Evolutionary conservation across 495 filamentous ascomycete genomes (phyloP).

Genomic region (Daldinia vernicosa): DNA sequence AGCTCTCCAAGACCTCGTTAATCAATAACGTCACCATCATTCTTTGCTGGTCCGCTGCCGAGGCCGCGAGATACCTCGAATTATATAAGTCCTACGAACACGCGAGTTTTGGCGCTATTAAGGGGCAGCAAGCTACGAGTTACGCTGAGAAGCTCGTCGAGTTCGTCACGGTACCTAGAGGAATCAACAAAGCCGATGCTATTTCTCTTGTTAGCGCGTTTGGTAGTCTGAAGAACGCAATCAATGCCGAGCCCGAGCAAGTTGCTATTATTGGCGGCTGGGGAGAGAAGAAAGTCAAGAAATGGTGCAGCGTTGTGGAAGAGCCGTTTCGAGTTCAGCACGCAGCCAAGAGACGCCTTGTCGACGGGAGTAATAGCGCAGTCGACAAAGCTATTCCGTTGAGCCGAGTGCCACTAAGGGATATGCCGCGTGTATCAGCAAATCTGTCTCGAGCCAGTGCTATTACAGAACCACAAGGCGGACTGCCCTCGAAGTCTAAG

Average conservation of each 20-base stretch:
- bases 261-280: slow-evolving; percentile 83
- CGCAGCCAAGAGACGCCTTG: slow-evolving; percentile 64
- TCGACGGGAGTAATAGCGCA: slow-evolving; percentile 24
- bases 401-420: slow-evolving; percentile 48
- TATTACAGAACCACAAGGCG: slow-evolving; percentile 33
- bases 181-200: slow-evolving; percentile 94
- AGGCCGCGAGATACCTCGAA: slow-evolving; percentile 92
- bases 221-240: slow-evolving; percentile 82
- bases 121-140: slow-evolving; percentile 78
- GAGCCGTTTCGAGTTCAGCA: slow-evolving; percentile 83
- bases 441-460: slow-evolving; percentile 35
- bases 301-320: slow-evolving; percentile 80
- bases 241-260: slow-evolving; percentile 89
- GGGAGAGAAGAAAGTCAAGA: slow-evolving; percentile 93
- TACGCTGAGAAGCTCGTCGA: slow-evolving; percentile 92
- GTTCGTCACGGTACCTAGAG: slow-evolving; percentile 88
- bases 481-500: not conserved
- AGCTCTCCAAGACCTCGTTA: slow-evolving; percentile 82
- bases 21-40: slow-evolving; percentile 93
- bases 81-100: slow-evolving; percentile 93
- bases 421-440: slow-evolving; percentile 44
- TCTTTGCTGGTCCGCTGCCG: slow-evolving; percentile 90
- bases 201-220: slow-evolving; percentile 86
- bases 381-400: slow-evolving; percentile 53
- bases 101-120: slow-evolving; percentile 80